Conservation (phyloP, 768 basidiomycete genomes). For the Kwoniella botswanensis region DNA sequence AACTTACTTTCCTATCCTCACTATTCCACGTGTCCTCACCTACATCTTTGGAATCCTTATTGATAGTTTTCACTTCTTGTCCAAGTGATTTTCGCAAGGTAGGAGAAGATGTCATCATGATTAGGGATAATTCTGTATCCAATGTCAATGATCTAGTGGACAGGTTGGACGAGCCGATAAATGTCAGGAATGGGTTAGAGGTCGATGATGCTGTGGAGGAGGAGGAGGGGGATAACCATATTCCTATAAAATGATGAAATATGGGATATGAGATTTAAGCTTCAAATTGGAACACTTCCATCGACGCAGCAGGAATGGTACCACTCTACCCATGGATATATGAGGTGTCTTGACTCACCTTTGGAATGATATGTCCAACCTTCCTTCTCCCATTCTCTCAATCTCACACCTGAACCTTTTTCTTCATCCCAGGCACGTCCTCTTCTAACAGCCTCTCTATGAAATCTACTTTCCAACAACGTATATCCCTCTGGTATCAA, state of each 20-base stretch:
- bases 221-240: slow-evolving; percentile 72
- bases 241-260: slow-evolving; percentile 65
- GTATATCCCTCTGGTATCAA: slow-evolving; percentile 97
- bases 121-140: slow-evolving; percentile 88
- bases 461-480: slow-evolving; percentile 77
- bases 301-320: too few species aligned
- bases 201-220: slow-evolving; percentile 40
- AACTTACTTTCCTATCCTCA: slow-evolving; percentile 55
- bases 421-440: slow-evolving; percentile 40
- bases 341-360: slow-evolving; percentile 63
- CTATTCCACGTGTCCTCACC: slow-evolving; percentile 53
- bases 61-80: slow-evolving; percentile 55
- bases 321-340: neutral
- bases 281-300: too few species aligned
- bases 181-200: slow-evolving; percentile 67
- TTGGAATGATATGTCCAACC: slow-evolving; percentile 99
- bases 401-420: slow-evolving; percentile 64
- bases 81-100: slow-evolving; percentile 52
- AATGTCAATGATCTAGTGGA: slow-evolving; percentile 88
- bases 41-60: slow-evolving; percentile 49
- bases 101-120: slow-evolving; percentile 73
- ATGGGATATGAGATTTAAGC: neutral
- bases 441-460: slow-evolving; percentile 42
- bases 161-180: slow-evolving; percentile 94
- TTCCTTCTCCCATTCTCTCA: slow-evolving; percentile 83